Conservation (phyloP, 2,329 filamentous ascomycete species). For the Aspergillus ibericus region DNA sequence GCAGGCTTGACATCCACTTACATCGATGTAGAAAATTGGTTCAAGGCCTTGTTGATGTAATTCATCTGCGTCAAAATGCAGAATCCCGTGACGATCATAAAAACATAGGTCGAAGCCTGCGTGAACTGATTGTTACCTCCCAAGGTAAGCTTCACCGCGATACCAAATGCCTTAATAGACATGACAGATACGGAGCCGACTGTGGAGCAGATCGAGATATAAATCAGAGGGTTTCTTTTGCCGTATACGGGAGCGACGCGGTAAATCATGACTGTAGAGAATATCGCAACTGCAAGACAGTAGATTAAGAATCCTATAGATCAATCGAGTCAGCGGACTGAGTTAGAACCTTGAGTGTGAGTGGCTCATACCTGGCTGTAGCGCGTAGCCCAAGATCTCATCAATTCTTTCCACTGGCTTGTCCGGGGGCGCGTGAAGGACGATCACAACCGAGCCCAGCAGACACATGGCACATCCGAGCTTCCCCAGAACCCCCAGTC, state of each 20-base stretch:
- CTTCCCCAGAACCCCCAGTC: conserved; percentile 85
- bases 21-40: conserved; percentile 97
- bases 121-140: conserved; percentile 92
- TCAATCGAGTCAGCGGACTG: conserved; percentile 3
- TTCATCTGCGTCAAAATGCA: conserved; percentile 99
- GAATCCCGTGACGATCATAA: conserved; percentile 86
- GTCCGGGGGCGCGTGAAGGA: conserved; percentile 93
- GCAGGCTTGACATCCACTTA: conserved; percentile 51
- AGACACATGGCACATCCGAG: conserved; percentile 95
- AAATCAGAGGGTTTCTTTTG: conserved; percentile 93
- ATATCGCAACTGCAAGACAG: conserved; percentile 73
- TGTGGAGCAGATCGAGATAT: conserved; percentile 95
- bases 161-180: conserved; percentile 98
- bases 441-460: conserved; percentile 94
- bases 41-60: conserved; percentile 98
- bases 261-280: conserved; percentile 95
- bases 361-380: conserved; percentile 72
- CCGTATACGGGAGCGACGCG: conserved; percentile 84
- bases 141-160: conserved; percentile 93
- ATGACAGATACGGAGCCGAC: conserved; percentile 98
- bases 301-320: conserved; percentile 82
- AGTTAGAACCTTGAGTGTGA: not conserved
- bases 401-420: conserved; percentile 89
- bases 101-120: conserved; percentile 94
- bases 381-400: conserved; percentile 84